Base-by-base conservation (phyloP, 2,329 filamentous ascomycete genomes). In the Calonectria fujianensis region DNA sequence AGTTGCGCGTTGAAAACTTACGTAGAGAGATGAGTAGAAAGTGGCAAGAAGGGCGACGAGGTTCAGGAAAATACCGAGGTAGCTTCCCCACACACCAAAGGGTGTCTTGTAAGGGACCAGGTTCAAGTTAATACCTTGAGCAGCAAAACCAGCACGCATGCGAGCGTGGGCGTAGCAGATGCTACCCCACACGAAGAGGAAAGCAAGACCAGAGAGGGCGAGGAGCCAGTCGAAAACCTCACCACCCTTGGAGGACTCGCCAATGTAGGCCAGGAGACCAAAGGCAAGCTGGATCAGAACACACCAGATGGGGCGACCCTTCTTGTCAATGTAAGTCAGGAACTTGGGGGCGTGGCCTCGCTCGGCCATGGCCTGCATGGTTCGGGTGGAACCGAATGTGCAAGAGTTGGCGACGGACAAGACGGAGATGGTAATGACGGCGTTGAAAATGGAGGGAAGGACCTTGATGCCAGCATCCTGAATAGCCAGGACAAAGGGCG, bases 401-500 rank as follows among this genome's bases (percentile, higher is more conserved):
- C 96, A 93, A 13, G 95, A 96, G 85, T 98, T 98, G 75, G 96
- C 96, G 74, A 98, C 96, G 0, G 95, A 97, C 48, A 98, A 88
- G 39, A 98, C 96, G 31, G 96, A 94, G 78, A 98, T 92, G 83
- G 98, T 92, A 83, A 98, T 98, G 76, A 98, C 95, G 32, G 92
- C 93, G 85, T 98, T 98, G 93, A 98, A 97, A 74, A 98, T 91
- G 1, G 94, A 96, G 3, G 95, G 95, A 10, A 98, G 90, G 7
- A 94, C 93, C 63, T 91, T 87, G 82, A 98, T 97, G 24, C 94
- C 93, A 3, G 96, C 95, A 77, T 96, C 94, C 79, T 94, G 88
- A 81, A 98, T 98, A 76, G 96, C 95, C 80, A 98, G 96, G 80
- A 98, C 96, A 83, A 98, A 98, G 3, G 96, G 96, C 7, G 95